Evolutionary conservation across 179 eudicot genomes (phyloP), one percentile per base, ranked within the genome.

Genomic region (Gypsophila paniculata): DNA sequence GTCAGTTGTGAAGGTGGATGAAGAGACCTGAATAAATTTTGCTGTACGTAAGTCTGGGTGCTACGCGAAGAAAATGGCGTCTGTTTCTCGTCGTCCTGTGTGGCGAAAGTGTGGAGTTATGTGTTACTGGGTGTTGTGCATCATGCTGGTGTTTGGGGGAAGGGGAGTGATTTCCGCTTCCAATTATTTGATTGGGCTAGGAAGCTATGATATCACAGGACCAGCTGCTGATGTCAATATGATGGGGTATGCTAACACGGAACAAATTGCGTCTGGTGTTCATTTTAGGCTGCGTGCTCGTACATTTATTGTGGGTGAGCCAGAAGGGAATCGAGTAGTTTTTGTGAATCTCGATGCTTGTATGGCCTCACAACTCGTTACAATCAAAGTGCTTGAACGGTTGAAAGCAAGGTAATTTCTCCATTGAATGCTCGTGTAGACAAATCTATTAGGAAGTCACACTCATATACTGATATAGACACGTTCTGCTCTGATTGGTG

Each of bases 261-360:
- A 86, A 13, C 97, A 95, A 81, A 78, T 76, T 60, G 87, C 91
- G 49, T 88, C 99, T 15, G 99, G 99, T 18, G 81, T 95, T 66
- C 99, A 95, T 82, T 89, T 92, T 64, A 85, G 99, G 83, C 69
- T 95, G 82, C 96, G 96, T 42, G 85, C 99, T 70, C 95, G 99
- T 18, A 59, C 99, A 8, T 95, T 94, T 72, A 87, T 94, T 70
- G 97, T 89, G 57, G 95, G 91, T 21, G 99, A 94, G 76, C 95
- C 91, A 6, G 68, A 81, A 68, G 96, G 96, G 61, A 85, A 78
- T 38, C 85, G 93, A 21, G 86, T 87, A 25, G 79, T 82, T 44
- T 94, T 94, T 81, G 97, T 95, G 54, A 95, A 95, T 72, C 93
- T 95, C 36, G 99, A 95, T 87, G 96, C 99, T 77, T 90, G 99